Conservation (phyloP, 495 filamentous ascomycete genomes). For the Penicillium canariense region DNA sequence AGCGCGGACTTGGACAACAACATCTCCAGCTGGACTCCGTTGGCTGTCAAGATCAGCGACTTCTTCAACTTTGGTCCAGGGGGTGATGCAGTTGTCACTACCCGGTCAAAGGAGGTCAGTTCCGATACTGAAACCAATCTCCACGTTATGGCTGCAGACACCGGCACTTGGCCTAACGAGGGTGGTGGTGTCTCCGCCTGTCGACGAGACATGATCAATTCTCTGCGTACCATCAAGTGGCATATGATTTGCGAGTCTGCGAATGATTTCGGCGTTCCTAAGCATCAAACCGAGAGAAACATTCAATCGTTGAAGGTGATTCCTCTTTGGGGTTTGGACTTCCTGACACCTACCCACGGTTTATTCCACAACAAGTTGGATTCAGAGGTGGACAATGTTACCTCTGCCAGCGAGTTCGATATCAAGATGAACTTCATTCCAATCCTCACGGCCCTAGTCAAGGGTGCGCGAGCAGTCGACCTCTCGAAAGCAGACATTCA, state of each 20-base stretch:
- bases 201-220: conserved; percentile 66
- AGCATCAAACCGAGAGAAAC: conserved; percentile 65
- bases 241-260: conserved; percentile 66
- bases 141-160: conserved; percentile 63
- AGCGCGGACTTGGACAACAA: conserved; percentile 60
- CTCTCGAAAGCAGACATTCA: conserved; percentile 52
- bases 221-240: conserved; percentile 59
- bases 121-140: conserved; percentile 54
- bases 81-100: conserved; percentile 51
- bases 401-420: conserved; percentile 52
- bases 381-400: conserved; percentile 56
- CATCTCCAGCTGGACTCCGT: conserved; percentile 56
- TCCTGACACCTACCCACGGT: conserved; percentile 60
- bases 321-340: conserved; percentile 66
- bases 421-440: conserved; percentile 62
- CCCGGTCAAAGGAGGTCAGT: conserved; percentile 41
- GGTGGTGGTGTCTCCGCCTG: conserved; percentile 66
- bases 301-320: conserved; percentile 64
- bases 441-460: conserved; percentile 57
- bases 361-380: conserved; percentile 62
- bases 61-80: conserved; percentile 63
- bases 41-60: conserved; percentile 62
- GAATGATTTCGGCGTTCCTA: conserved; percentile 64
- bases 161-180: conserved; percentile 65
- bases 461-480: conserved; percentile 52